Conservation (phyloP, 371 early-diverging fungal genomes). For the Zopfochytrium polystomum region DNA sequence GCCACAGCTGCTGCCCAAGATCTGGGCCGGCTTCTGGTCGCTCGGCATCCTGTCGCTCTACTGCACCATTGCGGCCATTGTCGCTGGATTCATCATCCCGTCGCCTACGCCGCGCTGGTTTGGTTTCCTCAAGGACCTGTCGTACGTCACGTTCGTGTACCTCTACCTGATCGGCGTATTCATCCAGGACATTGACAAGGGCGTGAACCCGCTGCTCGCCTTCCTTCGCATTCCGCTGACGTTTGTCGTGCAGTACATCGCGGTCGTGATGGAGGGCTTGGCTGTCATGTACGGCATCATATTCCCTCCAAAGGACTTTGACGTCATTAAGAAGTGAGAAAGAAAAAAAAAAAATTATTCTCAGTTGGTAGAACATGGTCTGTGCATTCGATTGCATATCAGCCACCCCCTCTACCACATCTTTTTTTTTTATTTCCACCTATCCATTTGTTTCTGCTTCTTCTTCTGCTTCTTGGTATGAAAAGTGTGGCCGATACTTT, state of each 20-base stretch:
- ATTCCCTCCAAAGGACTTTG: slow-evolving; percentile 47
- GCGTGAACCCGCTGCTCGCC: slow-evolving; percentile 36
- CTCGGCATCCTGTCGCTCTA: slow-evolving; percentile 44
- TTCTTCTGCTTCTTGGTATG: no score
- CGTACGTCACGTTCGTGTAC: slow-evolving; percentile 45
- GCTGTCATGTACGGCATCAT: slow-evolving; percentile 47
- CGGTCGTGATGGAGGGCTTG: slow-evolving; percentile 41
- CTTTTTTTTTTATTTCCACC: no score
- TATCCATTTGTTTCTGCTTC: no score
- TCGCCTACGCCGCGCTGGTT: slow-evolving; percentile 50
- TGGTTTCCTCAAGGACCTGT: slow-evolving; percentile 46
- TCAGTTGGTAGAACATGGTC: no score
- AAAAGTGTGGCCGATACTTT: no score
- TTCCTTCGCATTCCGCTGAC: slow-evolving; percentile 42
- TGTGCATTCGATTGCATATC: no score
- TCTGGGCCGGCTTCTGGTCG: slow-evolving; percentile 53
- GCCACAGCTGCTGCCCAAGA: slow-evolving; percentile 44
- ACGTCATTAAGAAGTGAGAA: slow-evolving; percentile 50
- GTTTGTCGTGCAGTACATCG: slow-evolving; percentile 43
- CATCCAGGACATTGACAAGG: slow-evolving; percentile 51
- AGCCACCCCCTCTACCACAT: no score
- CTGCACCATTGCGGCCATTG: slow-evolving; percentile 44
- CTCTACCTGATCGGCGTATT: slow-evolving; percentile 49
- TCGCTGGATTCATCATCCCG: slow-evolving; percentile 36
- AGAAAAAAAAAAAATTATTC: no score